Percentiles rank a stretch among this genome's conserved stretches.
These are phyloP conservation scores for Delitschia confertaspora DNA, from an alignment of 495 filamentous ascomycete genomes.

Conservation along the genomic window DNA sequence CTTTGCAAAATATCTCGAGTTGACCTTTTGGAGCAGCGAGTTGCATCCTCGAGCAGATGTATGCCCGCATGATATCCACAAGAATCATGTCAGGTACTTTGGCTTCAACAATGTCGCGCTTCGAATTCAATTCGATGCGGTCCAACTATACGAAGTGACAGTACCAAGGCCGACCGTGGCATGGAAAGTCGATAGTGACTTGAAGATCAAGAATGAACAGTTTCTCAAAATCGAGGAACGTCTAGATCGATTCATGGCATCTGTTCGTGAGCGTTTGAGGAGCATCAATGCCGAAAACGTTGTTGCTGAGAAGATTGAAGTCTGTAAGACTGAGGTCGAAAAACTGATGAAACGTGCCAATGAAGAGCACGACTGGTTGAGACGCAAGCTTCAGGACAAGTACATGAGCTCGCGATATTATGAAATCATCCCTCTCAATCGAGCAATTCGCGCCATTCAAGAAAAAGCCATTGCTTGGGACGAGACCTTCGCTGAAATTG, in stretches of 20 bases:
- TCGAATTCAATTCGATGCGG: conserved; percentile 82
- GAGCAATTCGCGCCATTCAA: conserved; percentile 76
- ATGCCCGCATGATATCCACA: conserved; percentile 90
- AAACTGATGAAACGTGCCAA: conserved; percentile 61
- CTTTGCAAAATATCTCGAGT: conserved; percentile 92
- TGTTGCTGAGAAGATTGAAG: conserved; percentile 70
- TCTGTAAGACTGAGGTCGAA: conserved; percentile 74
- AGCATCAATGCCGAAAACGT: conserved; percentile 87
- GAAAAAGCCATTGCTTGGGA: conserved; percentile 95
- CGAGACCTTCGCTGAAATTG: conserved; percentile 75
- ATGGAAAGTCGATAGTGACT: conserved; percentile 93
- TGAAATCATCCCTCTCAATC: conserved; percentile 87
- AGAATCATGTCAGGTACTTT: conserved; percentile 86
- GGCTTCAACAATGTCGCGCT: conserved; percentile 78
- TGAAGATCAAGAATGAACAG: conserved; percentile 86
- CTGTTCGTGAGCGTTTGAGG: conserved; percentile 72
- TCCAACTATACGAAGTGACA: conserved; percentile 89
- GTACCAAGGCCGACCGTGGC: conserved; percentile 83
- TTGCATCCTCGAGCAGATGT: conserved; percentile 67
- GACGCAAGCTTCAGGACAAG: conserved; percentile 71
- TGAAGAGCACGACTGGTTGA: conserved; percentile 65
- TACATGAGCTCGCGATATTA: conserved; percentile 93
- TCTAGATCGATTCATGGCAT: conserved; percentile 74
- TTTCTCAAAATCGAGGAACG: conserved; percentile 69
- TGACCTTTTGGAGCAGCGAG: conserved; percentile 89